phyloP scores from a whole-genome alignment of 2,329 filamentous ascomycete genomes.

The Tolypocladium pustulatum region DNA sequence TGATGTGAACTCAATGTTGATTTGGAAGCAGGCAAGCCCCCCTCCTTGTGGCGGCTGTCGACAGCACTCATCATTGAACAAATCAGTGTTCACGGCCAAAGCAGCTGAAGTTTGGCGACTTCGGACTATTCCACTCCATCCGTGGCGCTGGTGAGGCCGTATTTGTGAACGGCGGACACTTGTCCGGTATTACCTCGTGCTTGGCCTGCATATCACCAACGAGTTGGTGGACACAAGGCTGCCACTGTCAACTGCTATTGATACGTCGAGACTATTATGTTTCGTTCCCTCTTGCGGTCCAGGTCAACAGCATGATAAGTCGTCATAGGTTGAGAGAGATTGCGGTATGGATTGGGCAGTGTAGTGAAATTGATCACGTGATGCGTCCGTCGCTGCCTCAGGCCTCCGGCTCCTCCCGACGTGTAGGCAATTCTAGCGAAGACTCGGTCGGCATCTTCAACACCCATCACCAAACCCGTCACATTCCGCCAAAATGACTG shows the following conservation, averaged over 20 bases:
- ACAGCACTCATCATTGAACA: not conserved
- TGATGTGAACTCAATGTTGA: not conserved
- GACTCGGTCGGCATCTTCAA: slow-evolving; percentile 25
- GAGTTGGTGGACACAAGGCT: not conserved
- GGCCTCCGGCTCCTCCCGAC: slow-evolving; percentile 14
- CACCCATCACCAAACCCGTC: slow-evolving; percentile 15
- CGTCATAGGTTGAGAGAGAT: not conserved
- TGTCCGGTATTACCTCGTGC: not conserved
- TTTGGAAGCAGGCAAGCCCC: not conserved
- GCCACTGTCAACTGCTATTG: not conserved
- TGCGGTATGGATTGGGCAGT: not conserved
- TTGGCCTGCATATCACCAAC: not conserved
- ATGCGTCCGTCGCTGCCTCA: slow-evolving; percentile 15
- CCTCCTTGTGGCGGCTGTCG: not conserved
- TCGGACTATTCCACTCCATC: not conserved
- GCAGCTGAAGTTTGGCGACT: not conserved
- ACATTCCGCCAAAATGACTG: slow-evolving; percentile 68
- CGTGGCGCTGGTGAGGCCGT: not conserved
- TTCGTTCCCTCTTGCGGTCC: not conserved
- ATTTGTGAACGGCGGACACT: no score
- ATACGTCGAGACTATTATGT: not conserved
- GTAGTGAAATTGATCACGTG: slow-evolving; percentile 10
- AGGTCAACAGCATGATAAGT: not conserved
- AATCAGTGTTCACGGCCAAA: not conserved
- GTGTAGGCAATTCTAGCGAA: slow-evolving; percentile 21